Base-by-base conservation (phyloP, 345 rosid genomes). In the Carallia brachiata region DNA sequence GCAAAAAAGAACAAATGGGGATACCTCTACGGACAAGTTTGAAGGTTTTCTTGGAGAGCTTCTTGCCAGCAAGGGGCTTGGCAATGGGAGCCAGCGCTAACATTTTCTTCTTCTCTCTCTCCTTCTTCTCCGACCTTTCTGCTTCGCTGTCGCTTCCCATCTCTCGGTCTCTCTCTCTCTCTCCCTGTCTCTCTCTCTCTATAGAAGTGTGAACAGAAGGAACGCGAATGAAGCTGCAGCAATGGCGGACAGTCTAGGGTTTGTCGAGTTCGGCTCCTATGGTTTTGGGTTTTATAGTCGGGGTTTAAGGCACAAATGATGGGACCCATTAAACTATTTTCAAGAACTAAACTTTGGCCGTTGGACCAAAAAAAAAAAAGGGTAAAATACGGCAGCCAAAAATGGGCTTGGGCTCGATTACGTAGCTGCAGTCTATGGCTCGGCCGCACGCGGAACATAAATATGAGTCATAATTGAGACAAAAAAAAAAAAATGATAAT, bases 41-140 rank as follows among this genome's bases (percentile, higher is more conserved):
- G 83, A 91, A 86, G 13, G 97, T 90, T 65, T 72, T 83, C 72
- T 91, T 94, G 82, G 80, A 83, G 57, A 94, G 97, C 77, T 90
- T 94, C 82, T 94, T 91, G 1, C 98, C 98, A 7, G 96, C 96
- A 2, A 89, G 89, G 13, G 98, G 97, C 70, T 90, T 91, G 40
- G 98, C 96, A 0, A 94, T 94, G 52, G 98, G 98, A 0, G 98
- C 86, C 30, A 94, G 67, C 70, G 89, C 77, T 27, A 81, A 6
- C 3, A 81, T 47, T 77, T 83, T 87, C 83, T 80, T 91, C 85
- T 66, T 82, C 82, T 85, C 87, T 76, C 77, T 86, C 81, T 87
- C 89, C 69, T 81, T 81, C 72, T 73, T 84, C 28, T 68, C 75
- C 56, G 87, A 62, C 70, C 79, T 87, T 81, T 87, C 96, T 44